These are phyloP conservation scores for Tetraselmis chui DNA, from an alignment of 139 green algal species.

Conservation along the genomic window DNA sequence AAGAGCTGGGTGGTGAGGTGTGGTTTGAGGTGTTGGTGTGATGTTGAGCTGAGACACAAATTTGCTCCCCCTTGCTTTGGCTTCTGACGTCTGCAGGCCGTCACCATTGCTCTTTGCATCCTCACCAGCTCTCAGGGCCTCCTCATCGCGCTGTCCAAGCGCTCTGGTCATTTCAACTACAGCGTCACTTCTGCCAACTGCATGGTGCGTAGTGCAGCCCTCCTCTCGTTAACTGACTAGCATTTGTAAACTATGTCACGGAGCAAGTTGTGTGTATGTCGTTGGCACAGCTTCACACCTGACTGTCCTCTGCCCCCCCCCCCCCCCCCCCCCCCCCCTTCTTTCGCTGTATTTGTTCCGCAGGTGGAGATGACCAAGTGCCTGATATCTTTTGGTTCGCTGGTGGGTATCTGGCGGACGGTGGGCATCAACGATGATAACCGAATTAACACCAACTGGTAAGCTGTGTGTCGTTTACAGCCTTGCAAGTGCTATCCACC, in stretches of 20 bases:
- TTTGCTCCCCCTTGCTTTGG: neutral
- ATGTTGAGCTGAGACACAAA: too few species aligned
- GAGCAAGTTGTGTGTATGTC: too few species aligned
- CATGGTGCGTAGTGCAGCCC: constrained; percentile 20
- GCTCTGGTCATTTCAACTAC: constrained; percentile 23
- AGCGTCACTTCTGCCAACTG: constrained; percentile 25
- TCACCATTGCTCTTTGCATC: constrained; percentile 20
- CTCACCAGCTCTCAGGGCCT: constrained; percentile 40
- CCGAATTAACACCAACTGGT: neutral
- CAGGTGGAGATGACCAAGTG: constrained; percentile 27
- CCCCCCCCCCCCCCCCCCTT: too few species aligned
- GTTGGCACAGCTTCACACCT: too few species aligned
- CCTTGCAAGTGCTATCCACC: too few species aligned
- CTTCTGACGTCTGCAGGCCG: too few species aligned
- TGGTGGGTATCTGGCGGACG: constrained; percentile 12
- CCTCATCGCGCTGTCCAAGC: constrained; percentile 37
- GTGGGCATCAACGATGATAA: constrained; percentile 29
- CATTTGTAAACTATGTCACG: too few species aligned
- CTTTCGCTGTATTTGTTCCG: neutral
- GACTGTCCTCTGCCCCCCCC: too few species aligned
- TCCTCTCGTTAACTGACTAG: too few species aligned
- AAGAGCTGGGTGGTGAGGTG: too few species aligned
- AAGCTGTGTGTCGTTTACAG: too few species aligned
- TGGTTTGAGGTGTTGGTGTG: too few species aligned
- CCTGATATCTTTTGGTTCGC: constrained; percentile 14